These are phyloP conservation scores for Zelonia costaricensis DNA, from an alignment of 208 protist genomes.

Conservation along the genomic window DNA sequence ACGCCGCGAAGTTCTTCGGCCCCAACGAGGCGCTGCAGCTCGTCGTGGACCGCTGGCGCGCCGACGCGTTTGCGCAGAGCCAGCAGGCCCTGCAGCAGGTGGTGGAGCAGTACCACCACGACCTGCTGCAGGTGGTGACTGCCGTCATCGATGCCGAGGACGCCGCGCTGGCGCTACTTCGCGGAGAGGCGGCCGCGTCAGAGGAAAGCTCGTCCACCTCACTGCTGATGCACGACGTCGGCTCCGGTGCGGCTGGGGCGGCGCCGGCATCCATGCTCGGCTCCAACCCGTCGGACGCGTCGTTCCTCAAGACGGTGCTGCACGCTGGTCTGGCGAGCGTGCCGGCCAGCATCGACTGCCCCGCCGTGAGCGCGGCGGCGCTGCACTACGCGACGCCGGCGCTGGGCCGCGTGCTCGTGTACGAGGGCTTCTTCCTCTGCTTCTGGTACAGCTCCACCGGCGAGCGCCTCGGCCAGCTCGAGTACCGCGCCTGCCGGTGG, in stretches of 20 bases:
- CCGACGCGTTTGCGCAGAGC: constrained; percentile 30
- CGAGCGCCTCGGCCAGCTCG: constrained; percentile 42
- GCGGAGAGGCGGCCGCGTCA: constrained; percentile 2
- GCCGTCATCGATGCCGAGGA: constrained; percentile 45
- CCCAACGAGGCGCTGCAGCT: constrained; percentile 50
- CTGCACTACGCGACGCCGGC: constrained; percentile 39
- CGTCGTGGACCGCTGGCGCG: constrained; percentile 30
- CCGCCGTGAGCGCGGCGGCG: constrained; percentile 17
- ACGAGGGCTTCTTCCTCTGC: constrained; percentile 50
- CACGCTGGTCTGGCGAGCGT: constrained; percentile 4
- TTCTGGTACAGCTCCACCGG: constrained; percentile 46
- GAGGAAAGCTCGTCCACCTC: constrained; percentile 4
- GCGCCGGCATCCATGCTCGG: constrained; percentile 1
- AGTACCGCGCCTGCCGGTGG: constrained; percentile 47
- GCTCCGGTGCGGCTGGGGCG: too few relatives aligned
- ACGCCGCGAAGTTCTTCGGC: constrained; percentile 24
- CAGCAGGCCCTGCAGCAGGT: constrained; percentile 35
- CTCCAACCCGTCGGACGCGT: constrained; percentile 3
- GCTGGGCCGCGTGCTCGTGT: constrained; percentile 38
- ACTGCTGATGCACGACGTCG: background rate
- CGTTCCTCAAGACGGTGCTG: constrained; percentile 5
- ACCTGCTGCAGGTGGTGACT: constrained; percentile 31
- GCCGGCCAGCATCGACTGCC: constrained; percentile 25
- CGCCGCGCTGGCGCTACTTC: constrained; percentile 8
- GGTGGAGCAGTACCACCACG: constrained; percentile 39